These are phyloP conservation scores for Gracilaria caudata DNA, from an alignment of 23 red algal genomes.

Conservation along the genomic window DNA sequence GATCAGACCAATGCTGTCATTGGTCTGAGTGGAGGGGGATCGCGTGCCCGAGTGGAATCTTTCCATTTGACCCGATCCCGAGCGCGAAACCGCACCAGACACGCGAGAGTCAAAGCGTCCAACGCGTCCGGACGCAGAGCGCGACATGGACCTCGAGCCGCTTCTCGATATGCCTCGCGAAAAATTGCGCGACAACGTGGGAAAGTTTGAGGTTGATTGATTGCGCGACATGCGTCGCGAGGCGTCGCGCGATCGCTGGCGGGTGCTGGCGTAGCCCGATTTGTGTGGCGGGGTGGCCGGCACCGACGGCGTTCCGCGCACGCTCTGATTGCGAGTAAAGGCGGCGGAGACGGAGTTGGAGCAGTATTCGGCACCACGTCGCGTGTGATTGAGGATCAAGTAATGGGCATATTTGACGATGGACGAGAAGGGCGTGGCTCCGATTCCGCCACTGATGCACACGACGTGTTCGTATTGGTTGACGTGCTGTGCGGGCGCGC, in stretches of 20 bases:
- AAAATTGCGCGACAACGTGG: slow-evolving; percentile 20
- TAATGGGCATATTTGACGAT: slow-evolving; percentile 77
- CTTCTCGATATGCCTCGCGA: slow-evolving; percentile 26
- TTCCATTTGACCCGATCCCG: slow-evolving; percentile 16
- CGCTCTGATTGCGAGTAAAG: slow-evolving; percentile 70
- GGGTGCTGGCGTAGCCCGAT: background rate
- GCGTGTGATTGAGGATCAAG: slow-evolving; percentile 68
- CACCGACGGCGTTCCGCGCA: slow-evolving; percentile 47
- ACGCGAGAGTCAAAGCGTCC: slow-evolving; percentile 25
- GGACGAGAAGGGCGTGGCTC: slow-evolving; percentile 79
- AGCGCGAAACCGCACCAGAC: background rate
- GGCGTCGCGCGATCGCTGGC: slow-evolving; percentile 12
- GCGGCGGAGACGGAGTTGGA: slow-evolving; percentile 70
- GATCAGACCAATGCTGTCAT: slow-evolving; percentile 54
- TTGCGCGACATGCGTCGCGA: slow-evolving; percentile 49
- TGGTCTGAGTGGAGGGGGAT: slow-evolving; percentile 35
- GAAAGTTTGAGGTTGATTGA: slow-evolving; percentile 36
- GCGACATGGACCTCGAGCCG: slow-evolving; percentile 24
- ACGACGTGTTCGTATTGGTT: slow-evolving; percentile 87
- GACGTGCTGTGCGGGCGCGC: slow-evolving; percentile 83
- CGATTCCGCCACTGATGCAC: slow-evolving; percentile 80
- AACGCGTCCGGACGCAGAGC: slow-evolving; percentile 36
- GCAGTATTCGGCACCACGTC: slow-evolving; percentile 49
- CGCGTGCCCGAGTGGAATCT: slow-evolving; percentile 9
- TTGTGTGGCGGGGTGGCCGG: slow-evolving; percentile 42